phyloP scores from a whole-genome alignment of 306 rosid species.

The Fragaria vesca region DNA sequence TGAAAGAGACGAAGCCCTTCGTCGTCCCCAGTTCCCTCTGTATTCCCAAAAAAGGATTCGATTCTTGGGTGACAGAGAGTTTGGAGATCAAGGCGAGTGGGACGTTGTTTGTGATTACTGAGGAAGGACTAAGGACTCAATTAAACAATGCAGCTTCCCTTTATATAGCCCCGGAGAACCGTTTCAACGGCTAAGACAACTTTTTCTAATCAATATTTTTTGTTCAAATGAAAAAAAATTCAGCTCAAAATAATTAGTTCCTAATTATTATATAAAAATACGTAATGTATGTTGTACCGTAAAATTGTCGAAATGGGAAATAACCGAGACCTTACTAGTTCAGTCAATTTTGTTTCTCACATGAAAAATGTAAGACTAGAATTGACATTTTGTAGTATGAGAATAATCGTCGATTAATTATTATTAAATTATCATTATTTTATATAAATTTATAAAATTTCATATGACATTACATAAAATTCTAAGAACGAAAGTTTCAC shows the following conservation, averaged over 20 bases:
- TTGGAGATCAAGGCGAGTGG: slow-evolving; percentile 48
- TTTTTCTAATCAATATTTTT: neutral
- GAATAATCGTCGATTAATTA: too few relatives aligned
- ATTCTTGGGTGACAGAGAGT: slow-evolving; percentile 60
- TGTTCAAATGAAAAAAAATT: neutral
- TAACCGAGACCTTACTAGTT: too few relatives aligned
- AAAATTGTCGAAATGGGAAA: too few relatives aligned
- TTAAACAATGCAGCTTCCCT: slow-evolving; percentile 21
- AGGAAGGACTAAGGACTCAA: slow-evolving; percentile 23
- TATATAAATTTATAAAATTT: too few relatives aligned
- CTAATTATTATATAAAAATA: neutral
- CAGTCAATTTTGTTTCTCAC: neutral
- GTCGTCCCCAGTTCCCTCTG: slow-evolving; percentile 32
- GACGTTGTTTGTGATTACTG: slow-evolving; percentile 59
- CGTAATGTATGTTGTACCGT: too few relatives aligned
- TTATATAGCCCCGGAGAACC: slow-evolving; percentile 38
- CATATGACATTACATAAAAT: too few relatives aligned
- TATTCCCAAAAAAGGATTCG: slow-evolving; percentile 56
- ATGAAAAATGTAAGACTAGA: neutral
- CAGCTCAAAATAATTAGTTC: neutral
- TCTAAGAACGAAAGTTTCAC: neutral
- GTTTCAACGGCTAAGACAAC: slow-evolving; percentile 38
- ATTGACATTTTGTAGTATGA: too few relatives aligned
- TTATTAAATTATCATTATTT: too few relatives aligned
- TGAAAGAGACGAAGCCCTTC: slow-evolving; percentile 38